These are phyloP conservation scores for Zymoseptoria ardabiliae DNA, from an alignment of 2,329 filamentous ascomycete species.

Conservation along the genomic window DNA sequence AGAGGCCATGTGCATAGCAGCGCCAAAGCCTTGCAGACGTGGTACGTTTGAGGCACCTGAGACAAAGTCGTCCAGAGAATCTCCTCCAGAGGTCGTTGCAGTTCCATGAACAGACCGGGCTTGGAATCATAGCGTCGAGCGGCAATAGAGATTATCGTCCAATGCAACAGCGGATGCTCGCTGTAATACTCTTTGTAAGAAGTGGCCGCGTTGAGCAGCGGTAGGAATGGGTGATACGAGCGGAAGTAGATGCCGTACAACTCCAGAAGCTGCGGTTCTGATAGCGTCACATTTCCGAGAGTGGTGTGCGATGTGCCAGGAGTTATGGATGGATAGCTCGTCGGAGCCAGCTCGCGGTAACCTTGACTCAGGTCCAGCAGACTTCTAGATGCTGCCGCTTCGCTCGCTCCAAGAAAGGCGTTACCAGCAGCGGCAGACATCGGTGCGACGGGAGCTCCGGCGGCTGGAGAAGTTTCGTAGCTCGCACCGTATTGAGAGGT, in stretches of 20 bases:
- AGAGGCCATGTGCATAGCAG: conserved; percentile 75
- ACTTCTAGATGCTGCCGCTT: conserved; percentile 32
- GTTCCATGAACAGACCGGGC: conserved; percentile 56
- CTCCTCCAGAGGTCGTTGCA: conserved; percentile 59
- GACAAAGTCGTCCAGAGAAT: conserved; percentile 71
- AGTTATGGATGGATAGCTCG: conserved; percentile 43
- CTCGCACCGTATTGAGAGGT: conserved; percentile 16
- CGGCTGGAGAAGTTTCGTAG: conserved; percentile 19
- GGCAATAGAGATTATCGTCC: conserved; percentile 71
- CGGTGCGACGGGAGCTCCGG: conserved; percentile 21
- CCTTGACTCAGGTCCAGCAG: conserved; percentile 33
- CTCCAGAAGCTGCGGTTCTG: conserved; percentile 38
- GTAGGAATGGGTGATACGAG: conserved; percentile 69
- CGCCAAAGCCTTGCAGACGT: conserved; percentile 73
- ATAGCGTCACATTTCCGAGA: conserved; percentile 44
- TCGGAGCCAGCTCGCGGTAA: conserved; percentile 33
- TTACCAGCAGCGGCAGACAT: conserved; percentile 17
- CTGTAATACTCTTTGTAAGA: conserved; percentile 55
- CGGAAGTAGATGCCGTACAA: conserved; percentile 70
- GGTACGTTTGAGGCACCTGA: conserved; percentile 70
- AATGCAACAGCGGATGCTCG: conserved; percentile 76
- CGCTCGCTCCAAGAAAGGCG: conserved; percentile 29
- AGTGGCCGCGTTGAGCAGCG: conserved; percentile 59
- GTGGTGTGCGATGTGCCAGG: conserved; percentile 52
- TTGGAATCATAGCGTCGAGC: conserved; percentile 62